Base-by-base conservation (phyloP, 179 eudicot genomes). In the Carnegiea gigantea region DNA sequence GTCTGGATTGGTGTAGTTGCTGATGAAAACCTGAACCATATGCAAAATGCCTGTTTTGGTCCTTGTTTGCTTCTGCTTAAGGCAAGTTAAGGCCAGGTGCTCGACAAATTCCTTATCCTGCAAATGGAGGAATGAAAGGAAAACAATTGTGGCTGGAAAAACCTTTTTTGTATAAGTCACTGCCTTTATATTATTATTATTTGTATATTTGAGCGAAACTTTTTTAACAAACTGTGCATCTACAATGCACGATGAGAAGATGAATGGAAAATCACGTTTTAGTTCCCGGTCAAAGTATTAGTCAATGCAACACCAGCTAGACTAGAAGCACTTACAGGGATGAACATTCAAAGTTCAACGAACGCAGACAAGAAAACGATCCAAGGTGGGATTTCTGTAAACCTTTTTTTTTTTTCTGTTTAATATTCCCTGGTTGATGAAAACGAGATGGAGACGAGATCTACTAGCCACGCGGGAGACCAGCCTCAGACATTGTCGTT, bases 401-500 rank as follows among this genome's bases (percentile, higher is more conserved):
- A 7, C 53, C 53, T 12, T 7, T 12, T 48, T 48, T 48, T 48
- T 8, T 51, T 51, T 51, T 51, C 57, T 51, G 57, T 51, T 51
- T 51, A 51, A 3, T 51, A 1, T 51, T 54, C 17, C n/a, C 60
- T 54, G 60, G 77, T 46, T 48, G n/a, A 49, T 74, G 71, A 67
- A 67, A 67, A 75, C 62, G 48, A 15, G 68, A 67, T 10, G 57
- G 70, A 68, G 83, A 53, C 83, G 75, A 76, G 76, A 80, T 73
- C 30, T 74, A 74, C 12, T 44, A 40, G 44, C 43, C 82, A 23
- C 54, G 53, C 77, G 48, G 78, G 83, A 76, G 83, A 81, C 83
- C 79, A 81, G 54, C 76, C 73, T 76, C 57, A 51, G 83, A 81
- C 83, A 81, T 67, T 76, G 70, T 62, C 75, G 70, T 51, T 53